phyloP scores from a whole-genome alignment of 768 basidiomycete species.

The Psilocybe sp. region DNA sequence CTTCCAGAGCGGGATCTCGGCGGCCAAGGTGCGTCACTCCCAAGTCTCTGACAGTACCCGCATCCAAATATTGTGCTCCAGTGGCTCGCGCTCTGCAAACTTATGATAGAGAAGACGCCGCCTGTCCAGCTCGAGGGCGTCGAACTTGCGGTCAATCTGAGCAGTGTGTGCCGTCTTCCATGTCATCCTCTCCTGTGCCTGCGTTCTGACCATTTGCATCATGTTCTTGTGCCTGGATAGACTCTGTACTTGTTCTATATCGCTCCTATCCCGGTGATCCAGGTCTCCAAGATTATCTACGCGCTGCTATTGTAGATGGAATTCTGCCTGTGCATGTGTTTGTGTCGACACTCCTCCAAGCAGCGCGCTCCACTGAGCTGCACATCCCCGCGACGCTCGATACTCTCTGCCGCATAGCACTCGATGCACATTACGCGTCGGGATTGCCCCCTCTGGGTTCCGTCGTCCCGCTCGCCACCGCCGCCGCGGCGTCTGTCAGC shows the following conservation, averaged over 20 bases:
- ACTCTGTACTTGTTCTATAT: conserved; percentile 67
- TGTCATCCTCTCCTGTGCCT: background rate
- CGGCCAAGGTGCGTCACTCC: conserved; percentile 47
- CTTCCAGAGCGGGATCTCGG: conserved; percentile 66
- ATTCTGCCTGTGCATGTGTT: conserved; percentile 58
- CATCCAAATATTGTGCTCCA: conserved; percentile 22
- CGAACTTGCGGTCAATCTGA: conserved; percentile 52
- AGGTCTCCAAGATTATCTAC: conserved; percentile 64
- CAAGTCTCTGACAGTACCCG: background rate
- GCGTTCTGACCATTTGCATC: background rate
- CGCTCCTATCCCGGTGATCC: conserved; percentile 69
- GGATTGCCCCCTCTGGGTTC: conserved; percentile 53
- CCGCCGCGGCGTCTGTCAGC: too few species aligned
- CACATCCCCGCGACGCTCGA: conserved; percentile 67
- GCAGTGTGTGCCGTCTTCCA: conserved; percentile 44
- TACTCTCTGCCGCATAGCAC: conserved; percentile 61
- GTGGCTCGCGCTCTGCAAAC: conserved; percentile 68
- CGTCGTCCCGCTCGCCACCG: conserved; percentile 45
- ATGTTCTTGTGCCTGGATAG: conserved; percentile 30
- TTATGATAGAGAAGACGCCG: conserved; percentile 53
- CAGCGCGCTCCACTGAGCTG: conserved; percentile 60
- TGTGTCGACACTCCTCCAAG: conserved; percentile 64
- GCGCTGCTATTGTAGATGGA: conserved; percentile 51
- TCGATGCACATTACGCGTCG: conserved; percentile 63
- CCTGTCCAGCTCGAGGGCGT: conserved; percentile 30